phyloP scores from a whole-genome alignment of 2,329 filamentous ascomycete genomes.

The Ceratocystis alfenasii region DNA sequence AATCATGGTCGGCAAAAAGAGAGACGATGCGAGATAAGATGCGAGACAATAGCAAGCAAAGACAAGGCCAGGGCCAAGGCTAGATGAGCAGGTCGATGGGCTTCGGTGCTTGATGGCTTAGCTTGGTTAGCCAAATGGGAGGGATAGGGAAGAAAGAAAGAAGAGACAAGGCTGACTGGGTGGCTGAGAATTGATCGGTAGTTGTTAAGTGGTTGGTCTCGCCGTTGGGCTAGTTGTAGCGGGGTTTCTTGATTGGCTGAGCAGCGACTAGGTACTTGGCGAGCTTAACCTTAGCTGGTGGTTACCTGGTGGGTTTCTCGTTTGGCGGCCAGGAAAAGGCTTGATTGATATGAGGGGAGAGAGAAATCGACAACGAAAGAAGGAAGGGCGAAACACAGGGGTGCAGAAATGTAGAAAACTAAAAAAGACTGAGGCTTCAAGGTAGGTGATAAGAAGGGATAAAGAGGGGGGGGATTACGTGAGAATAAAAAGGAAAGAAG shows the following conservation, averaged over 20 bases:
- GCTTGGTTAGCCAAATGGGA: neutral
- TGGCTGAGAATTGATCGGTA: neutral
- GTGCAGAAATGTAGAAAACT: neutral
- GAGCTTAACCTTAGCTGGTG: neutral
- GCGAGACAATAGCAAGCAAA: too few relatives aligned
- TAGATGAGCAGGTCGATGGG: neutral
- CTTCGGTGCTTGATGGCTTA: neutral
- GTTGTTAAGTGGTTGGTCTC: neutral
- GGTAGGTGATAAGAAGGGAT: neutral
- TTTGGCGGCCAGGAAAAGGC: neutral
- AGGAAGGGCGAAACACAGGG: neutral
- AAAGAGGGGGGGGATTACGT: neutral
- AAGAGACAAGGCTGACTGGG: neutral
- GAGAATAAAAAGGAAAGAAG: neutral
- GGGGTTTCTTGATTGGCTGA: neutral
- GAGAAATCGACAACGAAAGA: neutral
- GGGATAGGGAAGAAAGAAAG: neutral
- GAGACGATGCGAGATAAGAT: neutral
- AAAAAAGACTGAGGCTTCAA: neutral
- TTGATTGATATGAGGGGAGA: too few relatives aligned
- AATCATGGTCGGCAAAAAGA: conserved; percentile 53
- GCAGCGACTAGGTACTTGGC: neutral
- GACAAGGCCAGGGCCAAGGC: neutral
- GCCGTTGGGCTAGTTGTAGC: neutral
- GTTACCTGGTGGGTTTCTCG: neutral